Evolutionary conservation across 768 basidiomycete species (phyloP), one percentile per base, ranked within the genome.

Genomic region (Xerocomellus chrysenteron): DNA sequence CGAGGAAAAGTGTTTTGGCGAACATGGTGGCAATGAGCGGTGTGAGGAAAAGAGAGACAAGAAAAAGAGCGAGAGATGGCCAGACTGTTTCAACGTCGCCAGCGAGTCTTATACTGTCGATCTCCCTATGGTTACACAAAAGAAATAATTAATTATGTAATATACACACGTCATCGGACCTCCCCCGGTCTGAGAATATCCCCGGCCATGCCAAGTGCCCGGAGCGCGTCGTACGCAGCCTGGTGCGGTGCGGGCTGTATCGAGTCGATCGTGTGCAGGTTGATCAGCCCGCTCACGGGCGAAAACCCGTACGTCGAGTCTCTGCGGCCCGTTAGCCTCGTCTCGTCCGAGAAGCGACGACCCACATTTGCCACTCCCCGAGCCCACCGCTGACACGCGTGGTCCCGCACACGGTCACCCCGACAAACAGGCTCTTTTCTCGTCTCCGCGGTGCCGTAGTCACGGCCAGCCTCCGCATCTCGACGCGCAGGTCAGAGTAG

Each of bases 331-430:
- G 5, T 66, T 2, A 66, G 67, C 7, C 42, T 0, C 17, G 35
- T 10, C 0, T 16, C 17, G 5, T 9, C 9, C 30, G 2, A 36
- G 32, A 42, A 37, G 26, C 28, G 10, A 45, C 21, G 12, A 52
- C 88, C 57, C 65, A 89, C 87, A 90, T 80, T 58, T 86, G 80
- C 90, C 90, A 92, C 67, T 88, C 82, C n/a, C 79, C 79, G 1
- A 57, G 66, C 12, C 78, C 76, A 16, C 85, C 83, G 51, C 84
- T 87, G 35, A 92, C 83, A 16, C 90, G 79, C 2, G 80, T 80
- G 2, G 72, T 75, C 0, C 90, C 90, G 11, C 72, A 68, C 7
- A 90, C 85, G 46, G 69, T 72, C 37, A 87, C 71, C 4, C 80
- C 78, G 1, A 92, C 70, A 21, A 78, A 71, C 17, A 90, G 57